Evolutionary conservation across 257 asterid species (phyloP).

Genomic region (Catharanthus roseus): DNA sequence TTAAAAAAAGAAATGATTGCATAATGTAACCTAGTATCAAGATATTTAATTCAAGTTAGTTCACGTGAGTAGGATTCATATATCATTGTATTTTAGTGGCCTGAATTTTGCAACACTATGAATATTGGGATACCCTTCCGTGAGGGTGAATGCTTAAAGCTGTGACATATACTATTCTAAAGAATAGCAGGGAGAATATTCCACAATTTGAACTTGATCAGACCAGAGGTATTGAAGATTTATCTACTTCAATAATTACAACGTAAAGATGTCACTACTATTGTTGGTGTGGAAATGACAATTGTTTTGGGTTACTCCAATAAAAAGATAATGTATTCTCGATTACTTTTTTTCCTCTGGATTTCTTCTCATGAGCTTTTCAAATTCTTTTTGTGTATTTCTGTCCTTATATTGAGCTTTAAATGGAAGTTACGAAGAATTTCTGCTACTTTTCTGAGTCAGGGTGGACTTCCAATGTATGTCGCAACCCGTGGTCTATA

Average conservation of each 20-base stretch:
- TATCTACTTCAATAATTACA: too few species aligned
- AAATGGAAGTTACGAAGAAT: constrained; percentile 5
- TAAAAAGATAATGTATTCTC: background rate
- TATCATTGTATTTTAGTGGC: too few species aligned
- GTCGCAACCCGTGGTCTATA: constrained; percentile 87
- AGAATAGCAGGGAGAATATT: too few species aligned
- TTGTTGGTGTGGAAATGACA: background rate
- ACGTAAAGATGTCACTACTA: too few species aligned
- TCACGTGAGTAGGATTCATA: too few species aligned
- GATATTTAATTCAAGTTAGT: too few species aligned
- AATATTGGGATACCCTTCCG: background rate
- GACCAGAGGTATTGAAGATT: too few species aligned
- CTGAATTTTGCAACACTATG: too few species aligned
- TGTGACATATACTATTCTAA: background rate
- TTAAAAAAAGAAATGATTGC: too few species aligned
- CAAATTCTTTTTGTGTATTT: background rate
- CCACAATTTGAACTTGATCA: too few species aligned
- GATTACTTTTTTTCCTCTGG: background rate
- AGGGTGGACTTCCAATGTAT: constrained; percentile 99
- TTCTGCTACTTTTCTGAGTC: constrained; percentile 26
- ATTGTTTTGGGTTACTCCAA: background rate
- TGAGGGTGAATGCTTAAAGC: background rate
- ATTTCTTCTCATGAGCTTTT: too few species aligned
- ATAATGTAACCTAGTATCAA: too few species aligned
- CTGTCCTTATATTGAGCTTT: background rate